Evolutionary conservation across 2,329 filamentous ascomycete genomes (phyloP), one percentile per base, ranked within the genome.

Genomic region (Monosporascus sp.): DNA sequence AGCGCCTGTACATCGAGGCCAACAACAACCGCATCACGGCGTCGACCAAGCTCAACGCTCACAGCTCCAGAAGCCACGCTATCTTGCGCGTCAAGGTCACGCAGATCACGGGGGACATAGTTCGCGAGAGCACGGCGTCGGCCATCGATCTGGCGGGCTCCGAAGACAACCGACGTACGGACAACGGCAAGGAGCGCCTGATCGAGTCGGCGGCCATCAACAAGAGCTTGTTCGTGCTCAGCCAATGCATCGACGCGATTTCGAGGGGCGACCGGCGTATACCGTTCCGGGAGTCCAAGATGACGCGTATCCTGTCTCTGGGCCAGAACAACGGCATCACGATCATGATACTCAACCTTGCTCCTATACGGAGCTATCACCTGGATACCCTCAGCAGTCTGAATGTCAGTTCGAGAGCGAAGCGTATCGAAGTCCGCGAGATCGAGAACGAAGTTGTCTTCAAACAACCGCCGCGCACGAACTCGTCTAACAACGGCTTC

Each of bases 181-280:
- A 96, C 50, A 97, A 97, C 70, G 91, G 87, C 64, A 94, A 92
- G 69, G 91, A 96, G 70, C 82, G 93, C 26, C 78, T 97, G 68
- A 83, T 96, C n/a, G 93, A 97, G 71, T 96, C 91, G 40, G 91
- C 93, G 0, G 93, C 90, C 65, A 97, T 97, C 77, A 97, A 97
- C 80, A 97, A 97, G 75, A 95, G 90, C 59, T 78, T 97, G 7
- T 97, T 97, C 65, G 92, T 97, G 19, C 76, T 97, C 48, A 93
- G 91, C 44, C 91, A 96, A 69, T 97, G 93, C 64, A 93, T 97
- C 51, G 93, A 97, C 68, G 93, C 93, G 52, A 97, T 97, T 67
- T 89, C 88, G 1, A 77, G 83, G 24, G 83, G 83, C 34, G 84
- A 87, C 67, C 82, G 80, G 62, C 84, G 93, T 36, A 93, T 97